Evolutionary conservation across 2,329 filamentous ascomycete species (phyloP), one percentile per base, ranked within the genome.

Genomic region (Passalora sequoiae): DNA sequence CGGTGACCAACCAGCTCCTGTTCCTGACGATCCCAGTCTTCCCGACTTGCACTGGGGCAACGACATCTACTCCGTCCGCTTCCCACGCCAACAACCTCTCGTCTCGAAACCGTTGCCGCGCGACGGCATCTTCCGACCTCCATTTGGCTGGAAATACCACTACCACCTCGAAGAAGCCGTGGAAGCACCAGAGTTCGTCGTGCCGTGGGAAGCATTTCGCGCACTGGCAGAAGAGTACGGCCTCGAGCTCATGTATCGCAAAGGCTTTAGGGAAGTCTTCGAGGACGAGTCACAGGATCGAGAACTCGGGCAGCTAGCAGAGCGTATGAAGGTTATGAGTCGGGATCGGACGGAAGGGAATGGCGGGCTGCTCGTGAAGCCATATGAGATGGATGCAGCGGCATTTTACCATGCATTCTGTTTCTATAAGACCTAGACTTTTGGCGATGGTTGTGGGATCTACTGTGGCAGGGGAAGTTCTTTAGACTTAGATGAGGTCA

Each of bases 121-220:
- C 15, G 88, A 96, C 62, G 92, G 92, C 40, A 76, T 92, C 22
- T 98, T 98, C 70, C 82, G 92, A 4, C 92, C 92, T 4, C 88
- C 92, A 0, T 97, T 89, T 62, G 92, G 91, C 38, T 97, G 92
- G 89, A 95, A 92, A 66, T 98, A 98, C 70, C 94, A 81, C 61
- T 98, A 95, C 72, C 94, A 89, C 66, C 80, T 98, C 44, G 83
- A 92, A 59, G 92, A 98, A 68, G 92, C 92, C 0, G 92, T 98
- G 15, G 91, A 97, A 64, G 87, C 95, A 6, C 91, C 92, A 2
- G 92, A 98, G 69, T 98, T 95, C 63, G 91, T 98, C 1, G 92
- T 98, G 1, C 92, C 92, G 0, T 98, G 92, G 91, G 89, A 95
- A 64, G 89, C 89, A 1, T 97, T 98, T 71, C 86, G 92, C 68